Conservation (phyloP, 2,329 filamentous ascomycete genomes). For the Cordyceps farinosa region DNA sequence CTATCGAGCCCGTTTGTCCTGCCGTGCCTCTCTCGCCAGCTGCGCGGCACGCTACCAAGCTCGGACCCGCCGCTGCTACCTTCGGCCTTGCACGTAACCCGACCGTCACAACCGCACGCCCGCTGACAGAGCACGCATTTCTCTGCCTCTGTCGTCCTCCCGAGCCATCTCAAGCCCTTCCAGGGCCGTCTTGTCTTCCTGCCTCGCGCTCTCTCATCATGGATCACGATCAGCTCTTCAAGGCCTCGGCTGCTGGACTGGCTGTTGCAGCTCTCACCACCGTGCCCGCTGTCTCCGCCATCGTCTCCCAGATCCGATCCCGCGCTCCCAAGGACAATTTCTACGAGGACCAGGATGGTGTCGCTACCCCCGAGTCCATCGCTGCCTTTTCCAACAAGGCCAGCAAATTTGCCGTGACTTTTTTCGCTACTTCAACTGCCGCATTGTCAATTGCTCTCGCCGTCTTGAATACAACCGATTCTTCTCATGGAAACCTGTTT, state of each 20-base stretch:
- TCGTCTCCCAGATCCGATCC: conserved; percentile 33
- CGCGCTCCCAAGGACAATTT: conserved; percentile 40
- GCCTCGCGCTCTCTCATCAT: conserved; percentile 1
- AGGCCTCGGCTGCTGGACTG: conserved; percentile 32
- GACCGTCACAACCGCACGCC: not conserved
- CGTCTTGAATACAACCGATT: conserved; percentile 46
- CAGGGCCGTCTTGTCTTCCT: not conserved
- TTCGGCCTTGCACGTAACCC: conserved; percentile 7
- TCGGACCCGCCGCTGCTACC: conserved; percentile 4
- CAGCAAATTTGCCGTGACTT: conserved; percentile 52
- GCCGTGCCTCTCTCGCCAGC: not conserved
- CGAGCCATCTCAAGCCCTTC: not conserved
- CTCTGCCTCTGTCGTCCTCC: not conserved
- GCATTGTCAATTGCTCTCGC: conserved; percentile 54
- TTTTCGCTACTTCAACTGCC: conserved; percentile 53
- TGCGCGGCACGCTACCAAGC: not conserved
- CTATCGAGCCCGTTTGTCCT: not conserved
- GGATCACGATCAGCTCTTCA: conserved; percentile 14
- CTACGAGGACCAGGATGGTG: conserved; percentile 69
- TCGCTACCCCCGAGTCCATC: conserved; percentile 60
- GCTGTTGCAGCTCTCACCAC: conserved; percentile 35
- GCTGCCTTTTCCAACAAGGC: conserved; percentile 58
- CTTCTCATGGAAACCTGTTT: conserved; percentile 36
- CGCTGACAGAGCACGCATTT: not conserved
- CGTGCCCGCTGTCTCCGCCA: conserved; percentile 34